Conservation (phyloP, 1,284 basidiomycete genomes). For the Rhodotorula sp. region DNA sequence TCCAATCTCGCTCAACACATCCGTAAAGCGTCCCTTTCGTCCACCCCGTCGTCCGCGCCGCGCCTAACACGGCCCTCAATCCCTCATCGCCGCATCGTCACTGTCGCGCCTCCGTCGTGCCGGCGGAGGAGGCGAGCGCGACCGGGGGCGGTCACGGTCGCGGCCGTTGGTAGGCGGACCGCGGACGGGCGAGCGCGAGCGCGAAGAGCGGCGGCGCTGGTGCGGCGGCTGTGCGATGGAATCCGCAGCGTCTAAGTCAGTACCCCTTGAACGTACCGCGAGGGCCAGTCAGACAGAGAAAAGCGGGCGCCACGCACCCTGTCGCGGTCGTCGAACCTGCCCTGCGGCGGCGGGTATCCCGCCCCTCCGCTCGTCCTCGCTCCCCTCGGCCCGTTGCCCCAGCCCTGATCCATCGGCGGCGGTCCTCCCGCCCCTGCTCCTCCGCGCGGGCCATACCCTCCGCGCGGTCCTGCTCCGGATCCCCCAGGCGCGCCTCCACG, state of each 20-base stretch:
- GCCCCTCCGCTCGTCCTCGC: neutral
- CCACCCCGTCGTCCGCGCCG: no score
- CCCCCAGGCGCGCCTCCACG: neutral
- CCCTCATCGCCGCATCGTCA: constrained; percentile 3
- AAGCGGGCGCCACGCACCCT: constrained; percentile 1
- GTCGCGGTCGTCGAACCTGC: constrained; percentile 4
- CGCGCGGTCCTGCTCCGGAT: neutral
- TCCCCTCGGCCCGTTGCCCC: neutral
- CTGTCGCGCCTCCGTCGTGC: neutral
- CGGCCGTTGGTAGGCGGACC: neutral
- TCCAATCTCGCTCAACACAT: no score
- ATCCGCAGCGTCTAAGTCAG: no score
- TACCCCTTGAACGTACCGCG: neutral
- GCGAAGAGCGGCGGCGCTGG: constrained; percentile 13
- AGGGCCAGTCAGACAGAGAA: neutral
- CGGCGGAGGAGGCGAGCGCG: neutral
- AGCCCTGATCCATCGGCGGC: constrained; percentile 18
- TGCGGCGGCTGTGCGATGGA: neutral
- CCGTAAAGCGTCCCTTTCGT: no score
- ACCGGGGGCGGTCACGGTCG: constrained; percentile 1
- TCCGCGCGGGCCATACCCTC: neutral
- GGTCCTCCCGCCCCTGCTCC: neutral
- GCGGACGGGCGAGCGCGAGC: constrained; percentile 21
- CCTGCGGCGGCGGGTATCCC: neutral
- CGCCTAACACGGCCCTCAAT: neutral